Evolutionary conservation across 129 eudicot genomes (phyloP).

Genomic region (Daucus carota): DNA sequence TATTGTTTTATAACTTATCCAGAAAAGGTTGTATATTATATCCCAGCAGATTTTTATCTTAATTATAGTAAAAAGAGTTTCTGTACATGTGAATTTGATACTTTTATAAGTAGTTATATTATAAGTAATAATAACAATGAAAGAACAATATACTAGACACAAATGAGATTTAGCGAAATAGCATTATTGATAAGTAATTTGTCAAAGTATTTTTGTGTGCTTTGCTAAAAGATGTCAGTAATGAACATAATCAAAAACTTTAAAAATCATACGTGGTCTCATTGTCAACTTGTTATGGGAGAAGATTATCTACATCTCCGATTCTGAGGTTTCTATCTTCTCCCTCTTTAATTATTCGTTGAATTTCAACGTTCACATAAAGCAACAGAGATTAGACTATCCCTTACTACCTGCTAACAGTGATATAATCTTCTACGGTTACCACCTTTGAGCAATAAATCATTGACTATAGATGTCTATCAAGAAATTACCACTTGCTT

Average conservation of each 20-base stretch:
- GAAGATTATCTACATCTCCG: neutral
- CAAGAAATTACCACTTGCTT: neutral
- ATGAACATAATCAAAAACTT: neutral
- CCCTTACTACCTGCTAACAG: neutral
- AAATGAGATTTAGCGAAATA: neutral
- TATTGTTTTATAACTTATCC: neutral
- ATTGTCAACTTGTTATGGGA: neutral
- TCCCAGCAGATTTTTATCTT: neutral
- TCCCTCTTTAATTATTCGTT: neutral
- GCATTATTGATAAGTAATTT: neutral
- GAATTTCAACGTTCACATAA: neutral
- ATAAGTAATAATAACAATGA: neutral
- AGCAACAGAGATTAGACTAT: neutral
- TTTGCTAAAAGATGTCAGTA: neutral
- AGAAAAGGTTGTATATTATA: neutral
- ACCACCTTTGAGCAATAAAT: neutral
- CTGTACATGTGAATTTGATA: neutral
- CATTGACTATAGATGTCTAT: neutral
- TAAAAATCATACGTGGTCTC: neutral
- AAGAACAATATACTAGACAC: neutral
- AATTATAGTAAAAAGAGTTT: neutral
- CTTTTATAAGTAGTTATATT: neutral
- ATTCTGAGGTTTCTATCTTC: neutral
- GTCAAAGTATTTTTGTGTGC: neutral
- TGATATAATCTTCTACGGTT: neutral